Conservation (phyloP, 768 basidiomycete genomes). For the Clitopilus passeckerianus region DNA sequence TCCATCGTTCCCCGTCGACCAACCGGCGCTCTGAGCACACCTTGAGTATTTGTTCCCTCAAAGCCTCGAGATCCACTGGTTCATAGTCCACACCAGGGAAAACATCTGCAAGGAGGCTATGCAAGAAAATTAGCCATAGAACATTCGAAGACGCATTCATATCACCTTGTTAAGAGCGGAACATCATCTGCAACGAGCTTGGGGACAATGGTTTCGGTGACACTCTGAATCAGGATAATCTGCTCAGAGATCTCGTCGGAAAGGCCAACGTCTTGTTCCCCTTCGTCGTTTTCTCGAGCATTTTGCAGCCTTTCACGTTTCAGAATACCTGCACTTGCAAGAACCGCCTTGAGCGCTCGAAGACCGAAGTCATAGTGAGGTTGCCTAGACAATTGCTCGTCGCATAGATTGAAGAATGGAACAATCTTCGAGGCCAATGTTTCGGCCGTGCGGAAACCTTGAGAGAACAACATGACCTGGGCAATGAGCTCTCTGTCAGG, state of each 20-base stretch:
- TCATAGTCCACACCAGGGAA: conserved; percentile 94
- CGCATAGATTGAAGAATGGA: conserved; percentile 98
- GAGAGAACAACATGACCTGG: conserved; percentile 99
- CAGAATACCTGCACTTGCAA: conserved; percentile 95
- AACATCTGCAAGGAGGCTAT: conserved; percentile 88
- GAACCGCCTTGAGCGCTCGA: conserved; percentile 93
- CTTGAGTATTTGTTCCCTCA: conserved; percentile 80
- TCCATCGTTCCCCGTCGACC: conserved; percentile 85
- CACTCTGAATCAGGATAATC: conserved; percentile 96
- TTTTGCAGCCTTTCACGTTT: conserved; percentile 82
- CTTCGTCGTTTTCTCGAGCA: conserved; percentile 33
- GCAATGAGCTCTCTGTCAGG: conserved; percentile 98
- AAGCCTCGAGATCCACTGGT: conserved; percentile 81
- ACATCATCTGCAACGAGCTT: conserved; percentile 98
- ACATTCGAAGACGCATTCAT: neutral
- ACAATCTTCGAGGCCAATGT: conserved; percentile 97
- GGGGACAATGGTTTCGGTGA: conserved; percentile 97
- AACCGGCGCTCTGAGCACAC: conserved; percentile 86
- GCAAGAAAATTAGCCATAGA: conserved; percentile 1
- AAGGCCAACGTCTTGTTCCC: conserved; percentile 42
- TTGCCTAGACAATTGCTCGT: conserved; percentile 94
- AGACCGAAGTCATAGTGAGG: conserved; percentile 99
- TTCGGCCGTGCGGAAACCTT: conserved; percentile 98
- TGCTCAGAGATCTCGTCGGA: conserved; percentile 83
- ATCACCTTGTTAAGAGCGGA: conserved; percentile 82